These are phyloP conservation scores for Noccaea bulbosa DNA, from an alignment of 345 rosid genomes.

Conservation along the genomic window DNA sequence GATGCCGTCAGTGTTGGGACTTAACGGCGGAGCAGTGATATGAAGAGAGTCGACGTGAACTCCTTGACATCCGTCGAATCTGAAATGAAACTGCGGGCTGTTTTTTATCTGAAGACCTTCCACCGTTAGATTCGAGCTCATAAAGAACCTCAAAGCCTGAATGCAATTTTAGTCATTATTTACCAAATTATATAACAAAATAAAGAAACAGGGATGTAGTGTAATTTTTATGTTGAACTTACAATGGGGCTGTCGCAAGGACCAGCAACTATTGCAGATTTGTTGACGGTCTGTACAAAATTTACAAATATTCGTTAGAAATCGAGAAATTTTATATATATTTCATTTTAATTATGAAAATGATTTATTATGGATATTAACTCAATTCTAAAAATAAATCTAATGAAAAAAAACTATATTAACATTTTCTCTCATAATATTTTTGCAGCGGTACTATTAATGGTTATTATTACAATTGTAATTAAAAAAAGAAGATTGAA, in stretches of 20 bases:
- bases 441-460: too few relatives aligned
- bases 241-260: slow-evolving; percentile 95
- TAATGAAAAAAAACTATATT: too few relatives aligned
- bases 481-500: not conserved
- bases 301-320: not conserved
- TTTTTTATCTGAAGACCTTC: slow-evolving; percentile 67
- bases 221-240: slow-evolving; percentile 38
- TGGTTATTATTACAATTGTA: too few relatives aligned
- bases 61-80: slow-evolving; percentile 63
- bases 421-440: not conserved
- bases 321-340: not conserved
- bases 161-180: slow-evolving; percentile 8
- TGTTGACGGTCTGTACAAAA: slow-evolving; percentile 58
- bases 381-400: too few relatives aligned
- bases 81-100: slow-evolving; percentile 85
- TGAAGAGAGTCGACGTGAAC: slow-evolving; percentile 57
- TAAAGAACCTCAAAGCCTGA: slow-evolving; percentile 64
- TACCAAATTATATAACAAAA: not conserved
- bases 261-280: slow-evolving; percentile 62
- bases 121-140: slow-evolving; percentile 74
- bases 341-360: not conserved
- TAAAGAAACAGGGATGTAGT: not conserved
- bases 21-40: slow-evolving; percentile 73
- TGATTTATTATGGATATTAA: too few relatives aligned
- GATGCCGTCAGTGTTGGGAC: slow-evolving; percentile 96